Evolutionary conservation across 345 rosid genomes (phyloP).

Genomic region (Citropsis articulata): DNA sequence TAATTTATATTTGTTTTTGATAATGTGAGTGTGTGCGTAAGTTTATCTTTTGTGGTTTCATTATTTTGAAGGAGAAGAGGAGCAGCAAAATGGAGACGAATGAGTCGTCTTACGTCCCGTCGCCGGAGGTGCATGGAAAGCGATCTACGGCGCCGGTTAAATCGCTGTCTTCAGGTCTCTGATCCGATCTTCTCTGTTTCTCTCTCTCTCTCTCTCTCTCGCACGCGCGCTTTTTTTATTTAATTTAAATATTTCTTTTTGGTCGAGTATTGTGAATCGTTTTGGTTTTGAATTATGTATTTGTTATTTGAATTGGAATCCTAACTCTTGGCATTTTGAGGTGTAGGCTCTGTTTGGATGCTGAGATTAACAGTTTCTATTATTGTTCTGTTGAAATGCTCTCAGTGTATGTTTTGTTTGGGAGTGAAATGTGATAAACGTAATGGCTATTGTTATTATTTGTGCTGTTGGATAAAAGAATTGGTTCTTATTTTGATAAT

Average conservation of each 20-base stretch:
- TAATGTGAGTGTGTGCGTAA: conserved; percentile 6
- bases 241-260: not conserved
- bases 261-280: not conserved
- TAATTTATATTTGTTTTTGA: not conserved
- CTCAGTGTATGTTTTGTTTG: not conserved
- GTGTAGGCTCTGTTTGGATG: not conserved
- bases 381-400: too few relatives aligned
- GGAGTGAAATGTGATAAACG: not conserved
- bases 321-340: not conserved
- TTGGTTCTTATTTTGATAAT: not conserved
- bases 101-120: conserved; percentile 74
- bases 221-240: too few relatives aligned
- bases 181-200: conserved; percentile 45
- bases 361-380: not conserved
- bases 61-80: conserved; percentile 14
- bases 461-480: not conserved
- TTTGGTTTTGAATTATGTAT: not conserved
- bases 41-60: not conserved
- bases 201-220: too few relatives aligned
- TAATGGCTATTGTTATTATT: not conserved
- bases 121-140: conserved; percentile 67
- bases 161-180: conserved; percentile 63
- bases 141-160: conserved; percentile 69
- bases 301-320: not conserved
- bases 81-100: conserved; percentile 70